phyloP scores from a whole-genome alignment of 352 stramenopile species.

The Globisporangium megalacanthum region DNA sequence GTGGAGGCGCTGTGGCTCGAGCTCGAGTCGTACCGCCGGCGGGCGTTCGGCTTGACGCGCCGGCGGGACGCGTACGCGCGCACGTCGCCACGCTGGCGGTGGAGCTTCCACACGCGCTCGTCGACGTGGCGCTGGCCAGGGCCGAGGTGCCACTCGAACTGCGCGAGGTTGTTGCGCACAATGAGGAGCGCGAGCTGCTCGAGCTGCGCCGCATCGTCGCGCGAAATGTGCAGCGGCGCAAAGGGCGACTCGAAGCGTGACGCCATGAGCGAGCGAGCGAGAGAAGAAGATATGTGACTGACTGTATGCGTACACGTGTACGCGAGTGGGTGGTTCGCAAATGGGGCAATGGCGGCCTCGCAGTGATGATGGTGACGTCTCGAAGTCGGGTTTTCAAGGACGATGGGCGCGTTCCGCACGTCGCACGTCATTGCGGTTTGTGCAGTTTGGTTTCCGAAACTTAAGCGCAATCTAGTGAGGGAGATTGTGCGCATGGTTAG shows the following conservation, averaged over 20 bases:
- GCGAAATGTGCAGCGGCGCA: conserved; percentile 17
- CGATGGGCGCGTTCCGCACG: too few relatives aligned
- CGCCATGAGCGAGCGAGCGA: too few relatives aligned
- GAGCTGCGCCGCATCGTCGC: conserved; percentile 18
- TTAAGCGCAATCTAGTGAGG: too few relatives aligned
- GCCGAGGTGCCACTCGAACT: conserved; percentile 26
- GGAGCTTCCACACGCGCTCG: conserved; percentile 31
- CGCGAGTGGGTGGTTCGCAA: too few relatives aligned
- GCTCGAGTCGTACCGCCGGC: background rate
- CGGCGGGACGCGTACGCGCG: conserved; percentile 22
- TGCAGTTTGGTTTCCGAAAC: too few relatives aligned
- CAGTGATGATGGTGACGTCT: too few relatives aligned
- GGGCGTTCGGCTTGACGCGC: background rate
- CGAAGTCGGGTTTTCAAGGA: too few relatives aligned
- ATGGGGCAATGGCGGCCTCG: too few relatives aligned
- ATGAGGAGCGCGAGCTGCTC: conserved; percentile 26
- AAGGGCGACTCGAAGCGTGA: conserved; percentile 17
- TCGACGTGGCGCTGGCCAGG: conserved; percentile 18
- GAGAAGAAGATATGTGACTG: too few relatives aligned
- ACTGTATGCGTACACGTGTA: too few relatives aligned
- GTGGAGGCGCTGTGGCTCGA: background rate
- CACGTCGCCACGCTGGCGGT: conserved; percentile 30
- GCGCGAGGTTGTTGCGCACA: conserved; percentile 21
- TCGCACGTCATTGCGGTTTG: too few relatives aligned
- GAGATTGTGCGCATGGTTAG: too few relatives aligned